phyloP scores from a whole-genome alignment of 1,284 basidiomycete species.

The Irpex rosettiformis region DNA sequence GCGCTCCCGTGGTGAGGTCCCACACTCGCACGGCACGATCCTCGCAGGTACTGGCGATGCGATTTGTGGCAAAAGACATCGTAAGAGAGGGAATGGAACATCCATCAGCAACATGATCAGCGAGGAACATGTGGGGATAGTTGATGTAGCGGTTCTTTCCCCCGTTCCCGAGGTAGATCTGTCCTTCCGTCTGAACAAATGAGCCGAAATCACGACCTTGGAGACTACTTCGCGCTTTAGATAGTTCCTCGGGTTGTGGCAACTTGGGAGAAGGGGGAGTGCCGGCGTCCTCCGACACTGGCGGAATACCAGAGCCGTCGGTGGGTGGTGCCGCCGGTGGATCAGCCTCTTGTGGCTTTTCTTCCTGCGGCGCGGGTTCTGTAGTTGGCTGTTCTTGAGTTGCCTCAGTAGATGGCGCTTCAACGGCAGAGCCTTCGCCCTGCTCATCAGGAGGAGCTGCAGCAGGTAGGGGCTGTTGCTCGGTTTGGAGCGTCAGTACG shows the following conservation, averaged over 20 bases:
- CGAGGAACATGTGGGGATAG: neutral
- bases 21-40: constrained; percentile 23
- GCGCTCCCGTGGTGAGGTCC: constrained; percentile 17
- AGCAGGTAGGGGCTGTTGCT: neutral
- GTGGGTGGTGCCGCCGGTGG: neutral
- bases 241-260: neutral
- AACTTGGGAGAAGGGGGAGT: neutral
- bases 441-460: neutral
- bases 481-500: neutral
- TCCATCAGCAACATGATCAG: neutral
- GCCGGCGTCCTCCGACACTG: no score
- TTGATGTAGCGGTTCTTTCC: neutral
- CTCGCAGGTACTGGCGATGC: constrained; percentile 19
- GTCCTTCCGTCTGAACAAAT: neutral
- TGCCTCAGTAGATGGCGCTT: neutral
- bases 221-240: neutral
- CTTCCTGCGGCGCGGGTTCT: neutral
- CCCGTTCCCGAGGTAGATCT: neutral
- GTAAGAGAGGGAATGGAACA: constrained; percentile 2
- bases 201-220: neutral
- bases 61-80: constrained; percentile 5
- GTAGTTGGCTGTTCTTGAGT: neutral
- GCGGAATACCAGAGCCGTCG: neutral
- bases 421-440: no score
- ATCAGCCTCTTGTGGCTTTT: no score